Base-by-base conservation (phyloP, 768 basidiomycete species). In the Calocera viscosa region DNA sequence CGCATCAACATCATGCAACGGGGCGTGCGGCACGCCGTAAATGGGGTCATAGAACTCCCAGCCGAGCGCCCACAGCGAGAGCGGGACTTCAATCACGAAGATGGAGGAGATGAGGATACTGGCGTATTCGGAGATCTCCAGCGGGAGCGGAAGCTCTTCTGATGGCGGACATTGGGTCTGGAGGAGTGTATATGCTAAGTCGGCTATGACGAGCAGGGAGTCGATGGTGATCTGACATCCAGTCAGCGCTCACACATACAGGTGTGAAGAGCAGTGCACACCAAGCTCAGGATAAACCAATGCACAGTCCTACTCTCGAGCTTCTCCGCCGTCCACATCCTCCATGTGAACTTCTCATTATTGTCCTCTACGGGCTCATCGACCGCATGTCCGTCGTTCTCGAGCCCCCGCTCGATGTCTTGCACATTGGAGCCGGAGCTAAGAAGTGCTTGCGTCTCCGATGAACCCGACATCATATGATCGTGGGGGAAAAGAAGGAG, bases 11-110 rank as follows among this genome's bases (percentile, higher is more conserved):
- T 86, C 71, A 73, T 92, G 90, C n/a, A 92, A 75, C 1, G 74
- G 70, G 12, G 87, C 80, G 69, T 88, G 85, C 1, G 80, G 76
- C 1, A 82, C 74, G 5, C 72, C 74, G n/a, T 78, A 80, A 68
- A 83, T 80, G 2, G 91, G 90, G 70, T 84, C 79, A 73, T 86
- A 88, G 72, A 78, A 86, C 35, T 75, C 72, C n/a, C 73, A 49
- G 7, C 90, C 89, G 33, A 89, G 80, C 0, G 86, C 82, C 83
- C 84, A 90, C 14, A 88, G 67, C 1, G 83, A 77, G 53, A 89
- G 67, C 1, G 90, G 87, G 64, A 92, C 88, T 83, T 92, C 91
- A 68, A 86, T 30, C 34, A 92, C 73, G 81, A 92, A 91, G 73
- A 89, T 72, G 2, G 82, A 81, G 67, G 86, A 89, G 64, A 92